Conservation (phyloP, 768 basidiomycete species). For the Mycena leptocephala region DNA sequence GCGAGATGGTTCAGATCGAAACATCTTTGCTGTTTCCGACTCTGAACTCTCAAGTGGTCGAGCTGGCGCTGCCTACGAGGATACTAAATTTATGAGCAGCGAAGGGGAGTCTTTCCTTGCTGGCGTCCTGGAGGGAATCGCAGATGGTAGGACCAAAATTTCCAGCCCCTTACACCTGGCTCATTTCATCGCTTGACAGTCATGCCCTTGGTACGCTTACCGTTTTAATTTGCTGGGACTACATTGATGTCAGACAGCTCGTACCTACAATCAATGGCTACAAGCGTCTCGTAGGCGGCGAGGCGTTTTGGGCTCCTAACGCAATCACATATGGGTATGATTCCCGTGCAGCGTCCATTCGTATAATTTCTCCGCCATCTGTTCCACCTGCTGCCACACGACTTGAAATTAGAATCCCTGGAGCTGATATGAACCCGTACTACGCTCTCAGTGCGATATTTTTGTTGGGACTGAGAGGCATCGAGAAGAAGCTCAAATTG, state of each 20-base stretch:
- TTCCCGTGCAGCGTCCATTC: constrained; percentile 91
- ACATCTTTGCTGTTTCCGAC: constrained; percentile 84
- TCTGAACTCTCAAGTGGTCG: constrained; percentile 77
- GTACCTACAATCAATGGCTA: constrained; percentile 97
- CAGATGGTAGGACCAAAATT: constrained; percentile 78
- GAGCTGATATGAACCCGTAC: constrained; percentile 97
- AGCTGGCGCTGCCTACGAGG: constrained; percentile 79
- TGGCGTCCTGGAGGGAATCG: constrained; percentile 90
- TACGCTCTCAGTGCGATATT: constrained; percentile 92
- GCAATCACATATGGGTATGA: constrained; percentile 97
- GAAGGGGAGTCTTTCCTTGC: constrained; percentile 95
- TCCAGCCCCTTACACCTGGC: neutral
- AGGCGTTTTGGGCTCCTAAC: constrained; percentile 96
- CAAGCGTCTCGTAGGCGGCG: constrained; percentile 95
- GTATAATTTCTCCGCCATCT: constrained; percentile 94
- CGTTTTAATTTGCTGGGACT: neutral
- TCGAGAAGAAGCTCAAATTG: constrained; percentile 81
- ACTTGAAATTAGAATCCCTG: constrained; percentile 95
- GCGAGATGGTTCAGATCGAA: constrained; percentile 76
- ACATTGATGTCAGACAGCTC: constrained; percentile 57
- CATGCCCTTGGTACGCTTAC: constrained; percentile 80
- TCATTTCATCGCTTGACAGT: constrained; percentile 57
- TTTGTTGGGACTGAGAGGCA: constrained; percentile 89
- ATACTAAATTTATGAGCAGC: constrained; percentile 89
- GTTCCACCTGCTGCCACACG: constrained; percentile 88